Base-by-base conservation (phyloP, 1,284 basidiomycete species). In the Meira nashicola region DNA sequence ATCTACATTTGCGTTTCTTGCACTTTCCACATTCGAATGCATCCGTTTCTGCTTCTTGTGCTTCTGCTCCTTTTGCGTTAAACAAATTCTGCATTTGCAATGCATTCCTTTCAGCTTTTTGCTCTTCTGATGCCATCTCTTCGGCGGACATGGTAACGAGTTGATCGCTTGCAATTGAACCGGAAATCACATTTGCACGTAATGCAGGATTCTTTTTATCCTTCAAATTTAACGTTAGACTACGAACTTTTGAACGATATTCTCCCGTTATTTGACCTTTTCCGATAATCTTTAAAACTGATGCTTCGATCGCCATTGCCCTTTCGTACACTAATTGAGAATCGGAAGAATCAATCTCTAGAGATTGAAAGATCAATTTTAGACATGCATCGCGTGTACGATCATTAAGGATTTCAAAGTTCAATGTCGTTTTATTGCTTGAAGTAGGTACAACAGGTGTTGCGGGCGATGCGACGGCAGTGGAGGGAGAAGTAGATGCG, bases 11-110 rank as follows among this genome's bases (percentile, higher is more conserved):
- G 23, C 73, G 56, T 63, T 76, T 68, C 61, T 77, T 74, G 85
- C 94, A 99, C 70, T 90, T 85, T 17, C 86, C 84, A 75, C 95
- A 99, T 79, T 97, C 92, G 88, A 99, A 99, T 1, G 92, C 92
- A 69, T 94, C 92, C 0, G 95, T 99, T 79, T 98, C 94, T 14
- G 94, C 93, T 79, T 83, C 79, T 55, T 80, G 79, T 66, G 93
- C 89, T 14, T 85, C 90, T 0, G 93, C 94, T 2, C 89, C 90
- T 15, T 95, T 86, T 1, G 93, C 88, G 55, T 92, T 89, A 83
- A 92, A 90, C 51, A 98, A 80, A 75, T 98, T 98, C 46, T 74
- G 74, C 62, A 71, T 66, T 54, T 74, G 70, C 39, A 77, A 40
- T 60, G 90, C 86, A 69, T 89, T 86, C 57, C 86, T 84, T 65